Conservation (phyloP, 2,329 filamentous ascomycete species). For the Fusarium liriodendri region DNA sequence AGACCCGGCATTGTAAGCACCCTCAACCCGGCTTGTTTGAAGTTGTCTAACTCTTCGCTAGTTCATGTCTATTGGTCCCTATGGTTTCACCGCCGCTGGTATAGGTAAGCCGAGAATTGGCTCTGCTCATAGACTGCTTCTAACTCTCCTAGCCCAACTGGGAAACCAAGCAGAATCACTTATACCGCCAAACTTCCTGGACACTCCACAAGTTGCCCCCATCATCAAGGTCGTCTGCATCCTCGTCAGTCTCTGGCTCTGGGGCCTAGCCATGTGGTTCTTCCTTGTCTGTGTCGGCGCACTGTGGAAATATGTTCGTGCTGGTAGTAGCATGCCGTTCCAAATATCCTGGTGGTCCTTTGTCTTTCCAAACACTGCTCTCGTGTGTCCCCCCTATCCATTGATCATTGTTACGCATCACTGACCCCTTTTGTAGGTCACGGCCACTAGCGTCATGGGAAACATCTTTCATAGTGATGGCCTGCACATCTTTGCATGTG, state of each 20-base stretch:
- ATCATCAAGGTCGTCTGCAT: slow-evolving; percentile 63
- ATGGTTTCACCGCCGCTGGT: slow-evolving; percentile 66
- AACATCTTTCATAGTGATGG: slow-evolving; percentile 68
- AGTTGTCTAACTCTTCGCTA: slow-evolving; percentile 30
- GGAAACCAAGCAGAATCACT: slow-evolving; percentile 57
- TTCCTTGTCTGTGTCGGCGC: slow-evolving; percentile 84
- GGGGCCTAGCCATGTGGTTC: slow-evolving; percentile 87
- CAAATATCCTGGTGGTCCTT: slow-evolving; percentile 91
- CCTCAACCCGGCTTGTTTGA: no score
- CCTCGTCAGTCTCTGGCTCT: slow-evolving; percentile 81
- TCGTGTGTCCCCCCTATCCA: slow-evolving; percentile 52
- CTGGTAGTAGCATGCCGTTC: slow-evolving; percentile 73
- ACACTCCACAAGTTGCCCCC: slow-evolving; percentile 53
- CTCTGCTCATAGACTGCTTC: neutral
- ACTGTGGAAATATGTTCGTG: slow-evolving; percentile 73
- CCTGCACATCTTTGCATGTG: slow-evolving; percentile 75
- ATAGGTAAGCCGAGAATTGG: slow-evolving; percentile 41
- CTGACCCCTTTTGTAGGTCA: slow-evolving; percentile 54
- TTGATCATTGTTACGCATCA: neutral
- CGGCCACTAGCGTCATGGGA: slow-evolving; percentile 78
- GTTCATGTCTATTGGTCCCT: slow-evolving; percentile 86
- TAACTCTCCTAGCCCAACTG: slow-evolving; percentile 52
- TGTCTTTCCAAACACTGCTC: slow-evolving; percentile 82
- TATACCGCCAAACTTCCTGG: slow-evolving; percentile 57
- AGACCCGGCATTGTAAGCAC: slow-evolving; percentile 75